A percentile compares a stretch with the other conserved stretches of the same genome.
phyloP scores from a whole-genome alignment of 768 basidiomycete genomes.

The Leccinum disarticulatum region DNA sequence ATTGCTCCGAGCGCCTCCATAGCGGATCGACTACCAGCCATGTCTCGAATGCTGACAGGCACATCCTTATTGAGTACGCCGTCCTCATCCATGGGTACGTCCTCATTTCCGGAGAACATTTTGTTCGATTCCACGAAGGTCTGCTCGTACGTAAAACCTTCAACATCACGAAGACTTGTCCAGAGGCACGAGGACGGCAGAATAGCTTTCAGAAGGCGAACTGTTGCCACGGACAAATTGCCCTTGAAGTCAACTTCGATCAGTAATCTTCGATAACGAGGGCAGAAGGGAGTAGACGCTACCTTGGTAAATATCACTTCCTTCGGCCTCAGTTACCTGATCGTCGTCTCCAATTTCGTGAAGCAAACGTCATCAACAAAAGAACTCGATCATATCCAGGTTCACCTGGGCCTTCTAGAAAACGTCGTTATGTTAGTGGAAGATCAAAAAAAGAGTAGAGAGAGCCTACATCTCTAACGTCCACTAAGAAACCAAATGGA shows the following conservation, averaged over 20 bases:
- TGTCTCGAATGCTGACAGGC: slow-evolving; percentile 73
- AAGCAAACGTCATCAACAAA: slow-evolving; percentile 93
- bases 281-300: not conserved
- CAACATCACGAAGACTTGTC: slow-evolving; percentile 80
- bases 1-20: slow-evolving; percentile 88
- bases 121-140: slow-evolving; percentile 66
- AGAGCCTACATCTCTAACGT: slow-evolving; percentile 65
- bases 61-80: slow-evolving; percentile 36
- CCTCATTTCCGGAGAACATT: slow-evolving; percentile 55
- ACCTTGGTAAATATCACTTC: slow-evolving; percentile 92
- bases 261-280: not conserved
- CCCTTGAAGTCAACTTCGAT: slow-evolving; percentile 49
- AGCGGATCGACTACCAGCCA: slow-evolving; percentile 63
- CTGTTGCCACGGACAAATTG: slow-evolving; percentile 80
- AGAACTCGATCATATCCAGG: slow-evolving; percentile 83
- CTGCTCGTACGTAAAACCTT: slow-evolving; percentile 77
- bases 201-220: slow-evolving; percentile 75
- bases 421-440: not conserved
- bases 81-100: slow-evolving; percentile 49
- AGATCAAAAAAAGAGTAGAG: not conserved
- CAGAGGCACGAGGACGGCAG: slow-evolving; percentile 82
- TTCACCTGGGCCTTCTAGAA: slow-evolving; percentile 79
- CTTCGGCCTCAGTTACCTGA: slow-evolving; percentile 88
- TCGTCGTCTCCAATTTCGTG: slow-evolving; percentile 89
- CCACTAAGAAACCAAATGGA: slow-evolving; percentile 71